phyloP scores from a whole-genome alignment of 2,329 filamentous ascomycete genomes.

The Juglanconis sp. region DNA sequence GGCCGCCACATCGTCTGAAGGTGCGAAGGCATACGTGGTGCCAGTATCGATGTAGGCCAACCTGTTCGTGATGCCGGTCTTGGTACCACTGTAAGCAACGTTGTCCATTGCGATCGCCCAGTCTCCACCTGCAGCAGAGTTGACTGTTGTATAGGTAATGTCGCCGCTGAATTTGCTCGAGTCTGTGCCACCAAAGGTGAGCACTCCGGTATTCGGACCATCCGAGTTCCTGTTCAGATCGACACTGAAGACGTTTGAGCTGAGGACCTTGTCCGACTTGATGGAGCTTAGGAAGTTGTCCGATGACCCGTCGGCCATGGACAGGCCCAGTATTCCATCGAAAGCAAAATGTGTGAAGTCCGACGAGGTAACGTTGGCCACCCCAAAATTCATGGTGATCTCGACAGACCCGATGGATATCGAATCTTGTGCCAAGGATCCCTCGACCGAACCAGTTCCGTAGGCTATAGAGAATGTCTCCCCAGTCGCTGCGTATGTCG shows the following conservation, averaged over 20 bases:
- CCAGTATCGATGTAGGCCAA: conserved; percentile 79
- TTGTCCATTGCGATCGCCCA: conserved; percentile 74
- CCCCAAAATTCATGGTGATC: conserved; percentile 65
- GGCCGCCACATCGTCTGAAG: conserved; percentile 60
- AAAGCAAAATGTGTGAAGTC: conserved; percentile 79
- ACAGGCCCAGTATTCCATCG: conserved; percentile 82
- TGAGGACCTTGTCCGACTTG: conserved; percentile 51
- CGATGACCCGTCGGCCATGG: conserved; percentile 56
- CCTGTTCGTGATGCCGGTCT: conserved; percentile 51
- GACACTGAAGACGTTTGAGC: conserved; percentile 66
- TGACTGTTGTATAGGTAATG: conserved; percentile 62
- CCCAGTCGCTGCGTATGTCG: conserved; percentile 52
- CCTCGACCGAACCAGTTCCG: conserved; percentile 71
- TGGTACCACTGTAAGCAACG: conserved; percentile 58
- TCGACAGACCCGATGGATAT: conserved; percentile 64
- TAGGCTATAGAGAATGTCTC: conserved; percentile 67
- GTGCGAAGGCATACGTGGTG: conserved; percentile 75
- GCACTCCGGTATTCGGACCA: conserved; percentile 66
- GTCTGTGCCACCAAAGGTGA: conserved; percentile 74
- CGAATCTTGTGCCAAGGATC: conserved; percentile 63
- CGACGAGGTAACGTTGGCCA: conserved; percentile 67
- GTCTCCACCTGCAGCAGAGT: conserved; percentile 48
- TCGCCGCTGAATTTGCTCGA: conserved; percentile 63
- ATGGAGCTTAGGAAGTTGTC: conserved; percentile 68
- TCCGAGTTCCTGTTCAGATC: conserved; percentile 67